Evolutionary conservation across 768 basidiomycete genomes (phyloP).

Genomic region (Mycena venus): DNA sequence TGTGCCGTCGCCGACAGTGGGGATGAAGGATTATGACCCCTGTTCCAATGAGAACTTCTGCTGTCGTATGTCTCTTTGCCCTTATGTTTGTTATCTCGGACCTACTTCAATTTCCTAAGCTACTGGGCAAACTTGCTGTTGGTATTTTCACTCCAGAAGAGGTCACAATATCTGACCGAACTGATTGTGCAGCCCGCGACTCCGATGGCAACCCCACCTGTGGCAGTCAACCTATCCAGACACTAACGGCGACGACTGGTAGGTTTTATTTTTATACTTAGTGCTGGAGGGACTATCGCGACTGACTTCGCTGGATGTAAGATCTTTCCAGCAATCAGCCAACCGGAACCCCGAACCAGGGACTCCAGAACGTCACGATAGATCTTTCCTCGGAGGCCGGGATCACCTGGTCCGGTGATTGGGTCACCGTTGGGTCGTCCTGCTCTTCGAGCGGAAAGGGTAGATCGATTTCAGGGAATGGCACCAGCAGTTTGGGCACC

Average conservation of each 20-base stretch:
- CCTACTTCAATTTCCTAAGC: neutral
- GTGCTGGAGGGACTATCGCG: neutral
- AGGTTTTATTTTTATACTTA: neutral
- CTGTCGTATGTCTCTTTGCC: neutral
- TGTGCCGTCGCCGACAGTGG: neutral
- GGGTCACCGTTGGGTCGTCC: neutral
- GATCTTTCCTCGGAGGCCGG: neutral
- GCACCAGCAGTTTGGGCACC: neutral
- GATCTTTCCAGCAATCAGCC: neutral
- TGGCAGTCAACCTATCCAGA: neutral
- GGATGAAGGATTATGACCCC: neutral
- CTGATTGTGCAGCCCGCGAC: neutral
- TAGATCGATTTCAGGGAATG: neutral
- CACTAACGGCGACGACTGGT: neutral
- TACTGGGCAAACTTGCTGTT: neutral
- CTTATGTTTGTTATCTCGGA: neutral
- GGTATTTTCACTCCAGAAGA: neutral
- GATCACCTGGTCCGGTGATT: constrained; percentile 2
- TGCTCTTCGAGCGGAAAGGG: neutral
- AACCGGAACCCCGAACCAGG: neutral
- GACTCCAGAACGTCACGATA: neutral
- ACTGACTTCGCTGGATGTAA: neutral
- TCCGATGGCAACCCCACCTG: neutral
- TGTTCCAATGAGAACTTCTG: constrained; percentile 1
- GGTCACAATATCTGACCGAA: neutral